Evolutionary conservation across 106 monocot species (phyloP), one percentile per base, ranked within the genome.

Genomic region (Dendrobium officinale): DNA sequence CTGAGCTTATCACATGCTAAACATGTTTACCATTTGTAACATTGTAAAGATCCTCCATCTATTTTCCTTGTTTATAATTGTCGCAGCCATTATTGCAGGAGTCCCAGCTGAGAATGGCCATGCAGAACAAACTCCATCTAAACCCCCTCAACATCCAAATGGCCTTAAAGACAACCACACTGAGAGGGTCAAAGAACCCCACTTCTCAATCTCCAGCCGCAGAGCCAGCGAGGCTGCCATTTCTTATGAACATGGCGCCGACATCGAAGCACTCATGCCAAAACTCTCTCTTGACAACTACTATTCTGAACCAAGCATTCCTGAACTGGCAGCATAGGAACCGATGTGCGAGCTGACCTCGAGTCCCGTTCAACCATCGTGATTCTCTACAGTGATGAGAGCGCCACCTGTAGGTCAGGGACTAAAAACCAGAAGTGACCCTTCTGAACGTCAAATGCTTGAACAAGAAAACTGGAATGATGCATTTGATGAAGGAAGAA

Each of bases 261-360:
- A 83, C 27, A 80, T 92, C 67, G 92, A 96, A 77, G 84, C 90
- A 2, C 80, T 89, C 20, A 79, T 92, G 90, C 98, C 98, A 9
- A 91, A 89, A 84, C 89, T 98, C 42, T 75, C 82, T n/a, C 87
- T 87, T 37, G 77, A 80, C 0, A 92, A 92, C 42, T 95, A 98
- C 76, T 98, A 88, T 81, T 94, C 92, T 0, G 85, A 87, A 61
- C 94, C 98, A 5, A 72, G 80, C 7, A 81, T 98, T 73, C 86
- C 89, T 48, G 98, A 98, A 79, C 85, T 98, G 72, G 98, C 94
- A 19, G 90, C 94, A 11, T 92, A 92, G 64, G 98, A 94, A 95
- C 98, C 0, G 94, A 98, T 56, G 88, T 98, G 51, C 84, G 92
- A 33, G 44, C 98, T 98, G 98, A 98, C 80, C 84, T 98, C 16